These are phyloP conservation scores for Fraxinus americana DNA, from an alignment of 257 asterid species.

Conservation along the genomic window DNA sequence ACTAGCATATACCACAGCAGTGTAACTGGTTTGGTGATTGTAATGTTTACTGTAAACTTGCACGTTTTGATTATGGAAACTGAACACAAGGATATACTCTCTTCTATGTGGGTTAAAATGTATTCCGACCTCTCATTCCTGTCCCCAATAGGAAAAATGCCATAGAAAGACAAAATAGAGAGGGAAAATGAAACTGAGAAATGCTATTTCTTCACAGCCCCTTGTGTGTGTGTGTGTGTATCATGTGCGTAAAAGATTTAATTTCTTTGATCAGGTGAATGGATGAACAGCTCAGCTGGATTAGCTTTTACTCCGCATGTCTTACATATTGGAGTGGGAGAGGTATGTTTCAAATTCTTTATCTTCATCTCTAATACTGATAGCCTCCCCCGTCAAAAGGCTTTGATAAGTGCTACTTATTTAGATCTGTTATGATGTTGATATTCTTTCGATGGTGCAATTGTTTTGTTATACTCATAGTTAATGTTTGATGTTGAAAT, in stretches of 20 bases:
- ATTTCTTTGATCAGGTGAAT: conserved; percentile 64
- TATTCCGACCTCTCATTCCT: too few species aligned
- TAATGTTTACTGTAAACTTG: too few species aligned
- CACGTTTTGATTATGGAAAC: too few species aligned
- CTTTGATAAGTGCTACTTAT: not conserved
- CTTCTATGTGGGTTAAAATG: too few species aligned
- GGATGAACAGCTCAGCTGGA: conserved; percentile 99
- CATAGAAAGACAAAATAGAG: too few species aligned
- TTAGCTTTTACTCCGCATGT: conserved; percentile 94
- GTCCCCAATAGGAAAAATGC: not conserved
- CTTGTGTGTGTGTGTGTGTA: not conserved
- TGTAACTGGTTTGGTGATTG: too few species aligned
- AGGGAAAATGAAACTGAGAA: not conserved
- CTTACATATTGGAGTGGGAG: conserved; percentile 67
- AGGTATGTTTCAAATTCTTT: conserved; percentile 47
- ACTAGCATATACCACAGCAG: too few species aligned
- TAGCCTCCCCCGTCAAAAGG: not conserved
- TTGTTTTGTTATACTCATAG: not conserved
- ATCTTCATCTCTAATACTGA: too few species aligned
- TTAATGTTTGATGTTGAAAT: too few species aligned
- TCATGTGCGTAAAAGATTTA: conserved; percentile 2
- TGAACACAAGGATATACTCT: too few species aligned
- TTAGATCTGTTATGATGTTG: not conserved
- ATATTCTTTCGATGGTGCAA: not conserved
- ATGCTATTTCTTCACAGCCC: not conserved